Evolutionary conservation across 768 basidiomycete genomes (phyloP).

Genomic region (Podaxis pistillaris): DNA sequence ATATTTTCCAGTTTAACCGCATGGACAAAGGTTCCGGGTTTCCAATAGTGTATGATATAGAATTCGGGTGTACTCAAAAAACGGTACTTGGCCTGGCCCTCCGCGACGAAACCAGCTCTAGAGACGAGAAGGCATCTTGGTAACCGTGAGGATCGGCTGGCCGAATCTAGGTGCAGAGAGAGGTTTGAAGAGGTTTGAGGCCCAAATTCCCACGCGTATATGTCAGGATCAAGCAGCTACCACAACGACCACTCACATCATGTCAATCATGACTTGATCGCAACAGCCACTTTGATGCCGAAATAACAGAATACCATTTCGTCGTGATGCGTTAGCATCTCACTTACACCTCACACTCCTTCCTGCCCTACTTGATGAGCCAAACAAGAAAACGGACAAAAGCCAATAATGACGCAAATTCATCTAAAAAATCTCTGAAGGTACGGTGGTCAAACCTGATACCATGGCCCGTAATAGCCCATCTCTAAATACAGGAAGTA

Average conservation of each 20-base stretch:
- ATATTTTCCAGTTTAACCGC: background rate
- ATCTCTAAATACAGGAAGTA: background rate
- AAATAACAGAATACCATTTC: conserved; percentile 1
- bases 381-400: conserved; percentile 2
- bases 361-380: background rate
- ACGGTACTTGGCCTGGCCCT: too few species aligned
- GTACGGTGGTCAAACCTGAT: background rate
- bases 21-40: background rate
- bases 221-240: too few species aligned
- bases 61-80: too few species aligned
- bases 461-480: background rate
- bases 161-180: background rate
- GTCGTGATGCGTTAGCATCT: conserved; percentile 2
- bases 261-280: background rate
- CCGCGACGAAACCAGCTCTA: too few species aligned
- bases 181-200: background rate
- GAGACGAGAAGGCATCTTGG: too few species aligned
- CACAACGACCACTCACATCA: background rate
- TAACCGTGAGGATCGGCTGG: too few species aligned
- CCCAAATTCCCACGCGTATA: background rate
- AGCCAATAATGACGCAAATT: background rate
- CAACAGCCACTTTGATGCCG: background rate
- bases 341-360: background rate
- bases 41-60: too few species aligned
- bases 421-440: background rate